Evolutionary conservation across 805 yeast genomes (phyloP).

Genomic region (Saturnispora bothae): DNA sequence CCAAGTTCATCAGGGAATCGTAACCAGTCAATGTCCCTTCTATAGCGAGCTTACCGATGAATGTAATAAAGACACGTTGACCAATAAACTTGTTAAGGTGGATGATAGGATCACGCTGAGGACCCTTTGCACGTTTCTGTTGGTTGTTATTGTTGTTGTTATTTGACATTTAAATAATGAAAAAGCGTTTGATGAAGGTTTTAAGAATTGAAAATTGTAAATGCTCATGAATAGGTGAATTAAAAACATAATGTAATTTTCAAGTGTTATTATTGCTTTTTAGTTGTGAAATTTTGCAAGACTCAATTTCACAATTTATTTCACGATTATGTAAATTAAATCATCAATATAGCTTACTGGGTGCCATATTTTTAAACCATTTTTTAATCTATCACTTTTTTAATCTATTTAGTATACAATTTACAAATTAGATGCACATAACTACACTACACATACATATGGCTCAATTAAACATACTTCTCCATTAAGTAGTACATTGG

Average conservation of each 20-base stretch:
- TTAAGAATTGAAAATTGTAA: background rate
- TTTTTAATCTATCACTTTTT: background rate
- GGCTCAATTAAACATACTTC: background rate
- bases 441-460: no score
- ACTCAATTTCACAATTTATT: background rate
- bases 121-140: slow-evolving; percentile 44
- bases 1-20: slow-evolving; percentile 73
- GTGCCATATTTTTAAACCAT: no score
- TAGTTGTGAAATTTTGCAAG: background rate
- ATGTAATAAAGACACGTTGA: slow-evolving; percentile 61
- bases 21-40: slow-evolving; percentile 74
- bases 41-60: slow-evolving; percentile 75
- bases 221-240: background rate
- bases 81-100: slow-evolving; percentile 71
- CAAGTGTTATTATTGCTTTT: no score
- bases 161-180: background rate
- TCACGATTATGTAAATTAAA: no score
- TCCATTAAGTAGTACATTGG: slow-evolving; percentile 12
- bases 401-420: no score
- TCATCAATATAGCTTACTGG: no score
- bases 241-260: no score
- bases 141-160: slow-evolving; percentile 2
- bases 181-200: no score
- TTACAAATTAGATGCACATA: no score
- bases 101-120: slow-evolving; percentile 83